Conservation (phyloP, 2,329 filamentous ascomycete genomes). For the Aspergillus spinulosporus region DNA sequence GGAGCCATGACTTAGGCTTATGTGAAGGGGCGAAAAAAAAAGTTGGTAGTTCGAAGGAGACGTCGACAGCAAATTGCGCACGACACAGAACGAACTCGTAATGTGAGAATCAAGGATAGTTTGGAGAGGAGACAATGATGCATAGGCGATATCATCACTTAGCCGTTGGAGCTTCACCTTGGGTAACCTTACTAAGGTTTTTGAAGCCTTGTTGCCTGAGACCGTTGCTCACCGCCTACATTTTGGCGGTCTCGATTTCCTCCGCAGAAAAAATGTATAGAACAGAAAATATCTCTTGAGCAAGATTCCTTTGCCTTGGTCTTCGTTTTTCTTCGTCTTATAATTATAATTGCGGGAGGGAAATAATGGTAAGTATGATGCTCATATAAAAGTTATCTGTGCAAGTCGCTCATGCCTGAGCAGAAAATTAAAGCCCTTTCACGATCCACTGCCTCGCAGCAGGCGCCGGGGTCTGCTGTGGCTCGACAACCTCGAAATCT, state of each 20-base stretch:
- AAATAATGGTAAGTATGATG: slow-evolving; percentile 33
- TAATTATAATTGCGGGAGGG: slow-evolving; percentile 14
- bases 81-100: not conserved
- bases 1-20: slow-evolving; percentile 47
- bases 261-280: slow-evolving; percentile 31
- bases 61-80: not conserved
- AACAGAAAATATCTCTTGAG: slow-evolving; percentile 10
- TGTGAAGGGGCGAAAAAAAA: slow-evolving; percentile 13
- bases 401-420: slow-evolving; percentile 14
- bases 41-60: slow-evolving; percentile 14
- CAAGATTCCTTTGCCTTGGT: slow-evolving; percentile 3
- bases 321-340: slow-evolving; percentile 12
- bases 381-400: not conserved
- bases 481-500: slow-evolving; percentile 56
- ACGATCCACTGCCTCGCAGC: slow-evolving; percentile 48
- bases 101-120: slow-evolving; percentile 7
- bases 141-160: slow-evolving; percentile 26
- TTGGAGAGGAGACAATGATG: slow-evolving; percentile 11
- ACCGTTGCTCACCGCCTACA: slow-evolving; percentile 32
- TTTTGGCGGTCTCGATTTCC: slow-evolving; percentile 31
- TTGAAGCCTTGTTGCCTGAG: slow-evolving; percentile 18
- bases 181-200: slow-evolving; percentile 8
- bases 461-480: slow-evolving; percentile 48
- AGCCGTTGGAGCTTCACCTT: slow-evolving; percentile 20
- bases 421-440: slow-evolving; percentile 60